A percentile compares a stretch with the other conserved stretches of the same genome.
These are phyloP conservation scores for Pythium dissotocum DNA, from an alignment of 352 stramenopile genomes.

Conservation along the genomic window DNA sequence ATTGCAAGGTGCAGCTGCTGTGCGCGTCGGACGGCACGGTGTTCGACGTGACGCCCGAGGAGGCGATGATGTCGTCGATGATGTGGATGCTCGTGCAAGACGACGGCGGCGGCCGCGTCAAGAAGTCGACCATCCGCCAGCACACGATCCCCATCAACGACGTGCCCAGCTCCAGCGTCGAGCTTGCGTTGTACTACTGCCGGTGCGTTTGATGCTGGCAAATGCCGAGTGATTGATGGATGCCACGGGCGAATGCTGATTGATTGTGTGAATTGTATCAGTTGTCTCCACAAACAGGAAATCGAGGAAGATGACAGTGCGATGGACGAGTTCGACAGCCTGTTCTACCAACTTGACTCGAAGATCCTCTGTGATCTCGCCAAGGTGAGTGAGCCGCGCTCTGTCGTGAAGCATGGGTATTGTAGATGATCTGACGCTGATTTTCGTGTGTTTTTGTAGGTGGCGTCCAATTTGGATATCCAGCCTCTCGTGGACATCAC, in stretches of 20 bases:
- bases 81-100: conserved; percentile 76
- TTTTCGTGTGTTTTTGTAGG: conserved; percentile 19
- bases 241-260: neutral
- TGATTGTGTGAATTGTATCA: conserved; percentile 20
- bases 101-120: conserved; percentile 51
- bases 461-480: conserved; percentile 81
- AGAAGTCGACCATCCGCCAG: conserved; percentile 55
- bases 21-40: conserved; percentile 57
- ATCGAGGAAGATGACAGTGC: conserved; percentile 58
- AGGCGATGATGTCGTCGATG: conserved; percentile 87
- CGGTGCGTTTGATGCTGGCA: conserved; percentile 32
- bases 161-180: conserved; percentile 67
- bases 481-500: conserved; percentile 80
- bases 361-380: conserved; percentile 79
- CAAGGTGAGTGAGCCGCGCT: conserved; percentile 35
- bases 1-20: conserved; percentile 75
- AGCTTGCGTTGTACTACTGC: conserved; percentile 75
- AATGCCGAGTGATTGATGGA: too few species aligned
- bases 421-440: too few species aligned
- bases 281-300: conserved; percentile 78
- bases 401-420: too few species aligned
- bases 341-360: conserved; percentile 71
- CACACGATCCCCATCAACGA: conserved; percentile 79
- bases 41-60: conserved; percentile 78
- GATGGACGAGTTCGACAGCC: conserved; percentile 65